Conservation (phyloP, 306 rosid species). For the Ceratonia siliqua region DNA sequence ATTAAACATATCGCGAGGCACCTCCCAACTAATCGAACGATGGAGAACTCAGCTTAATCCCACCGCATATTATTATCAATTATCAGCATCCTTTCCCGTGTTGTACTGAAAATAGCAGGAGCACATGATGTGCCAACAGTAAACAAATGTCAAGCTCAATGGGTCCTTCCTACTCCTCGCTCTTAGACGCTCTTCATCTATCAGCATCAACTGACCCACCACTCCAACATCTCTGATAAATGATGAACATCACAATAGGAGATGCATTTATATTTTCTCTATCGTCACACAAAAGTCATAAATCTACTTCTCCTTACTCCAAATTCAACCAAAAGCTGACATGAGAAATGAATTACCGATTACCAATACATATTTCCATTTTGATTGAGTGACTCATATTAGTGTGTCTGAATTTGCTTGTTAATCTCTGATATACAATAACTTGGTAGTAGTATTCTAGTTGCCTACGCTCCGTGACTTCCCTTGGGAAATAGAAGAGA, state of each 20-base stretch:
- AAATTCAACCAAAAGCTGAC: neutral
- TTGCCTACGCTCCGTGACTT: conserved; percentile 35
- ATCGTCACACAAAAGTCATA: too few relatives aligned
- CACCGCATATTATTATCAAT: too few relatives aligned
- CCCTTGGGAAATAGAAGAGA: conserved; percentile 29
- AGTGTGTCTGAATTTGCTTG: too few relatives aligned
- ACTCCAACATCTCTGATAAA: neutral
- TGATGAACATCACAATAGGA: neutral
- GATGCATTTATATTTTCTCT: neutral
- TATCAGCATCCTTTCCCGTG: neutral
- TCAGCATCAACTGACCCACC: neutral
- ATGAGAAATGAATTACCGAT: too few relatives aligned
- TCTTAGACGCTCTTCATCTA: neutral
- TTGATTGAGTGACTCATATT: too few relatives aligned
- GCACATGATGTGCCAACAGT: neutral
- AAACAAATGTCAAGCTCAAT: neutral
- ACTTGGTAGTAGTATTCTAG: too few relatives aligned
- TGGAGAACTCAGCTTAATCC: too few relatives aligned
- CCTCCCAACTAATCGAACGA: too few relatives aligned
- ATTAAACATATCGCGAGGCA: too few relatives aligned
- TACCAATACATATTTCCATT: too few relatives aligned
- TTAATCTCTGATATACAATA: too few relatives aligned
- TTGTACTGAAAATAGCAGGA: neutral
- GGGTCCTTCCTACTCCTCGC: neutral
- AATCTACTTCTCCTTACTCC: too few relatives aligned